Percentiles rank a stretch among this genome's conserved stretches.
Evolutionary conservation across 495 filamentous ascomycete genomes (phyloP).

Genomic region (Penicillium flavigenum): DNA sequence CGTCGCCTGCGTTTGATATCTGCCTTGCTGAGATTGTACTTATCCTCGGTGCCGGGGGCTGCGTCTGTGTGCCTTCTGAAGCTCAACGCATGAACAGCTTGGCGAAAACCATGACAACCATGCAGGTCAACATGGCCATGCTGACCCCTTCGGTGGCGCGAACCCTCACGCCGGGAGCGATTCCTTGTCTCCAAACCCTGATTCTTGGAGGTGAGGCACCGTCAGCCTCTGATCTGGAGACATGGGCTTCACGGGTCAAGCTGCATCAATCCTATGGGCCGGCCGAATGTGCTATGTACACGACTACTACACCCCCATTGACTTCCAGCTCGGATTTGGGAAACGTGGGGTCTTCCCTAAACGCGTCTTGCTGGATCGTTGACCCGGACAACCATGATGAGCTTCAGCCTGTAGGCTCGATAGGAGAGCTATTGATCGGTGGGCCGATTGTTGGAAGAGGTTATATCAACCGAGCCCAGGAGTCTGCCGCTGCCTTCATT

Average conservation of each 20-base stretch:
- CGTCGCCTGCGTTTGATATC: neutral
- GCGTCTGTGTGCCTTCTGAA: slow-evolving; percentile 4
- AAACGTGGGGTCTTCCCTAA: neutral
- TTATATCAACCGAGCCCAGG: slow-evolving; percentile 44
- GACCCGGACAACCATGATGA: neutral
- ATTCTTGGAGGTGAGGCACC: neutral
- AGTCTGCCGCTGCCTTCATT: slow-evolving; percentile 46
- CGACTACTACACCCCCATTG: neutral
- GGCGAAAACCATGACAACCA: neutral
- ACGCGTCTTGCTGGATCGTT: slow-evolving; percentile 1
- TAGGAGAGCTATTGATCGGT: slow-evolving; percentile 55
- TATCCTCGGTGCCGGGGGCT: neutral
- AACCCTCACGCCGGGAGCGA: neutral
- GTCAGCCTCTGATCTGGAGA: slow-evolving; percentile 8
- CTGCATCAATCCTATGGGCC: slow-evolving; percentile 35
- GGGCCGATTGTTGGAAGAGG: slow-evolving; percentile 49
- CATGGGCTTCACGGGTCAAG: slow-evolving; percentile 25
- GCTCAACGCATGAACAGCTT: neutral
- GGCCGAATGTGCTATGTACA: slow-evolving; percentile 46
- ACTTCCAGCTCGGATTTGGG: neutral
- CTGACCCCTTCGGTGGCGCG: slow-evolving; percentile 1
- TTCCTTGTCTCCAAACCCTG: neutral
- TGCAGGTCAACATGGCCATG: neutral
- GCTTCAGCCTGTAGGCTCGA: slow-evolving; percentile 47
- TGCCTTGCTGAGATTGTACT: neutral